These are phyloP conservation scores for Physcia stellaris DNA, from an alignment of 495 filamentous ascomycete genomes.

Conservation along the genomic window DNA sequence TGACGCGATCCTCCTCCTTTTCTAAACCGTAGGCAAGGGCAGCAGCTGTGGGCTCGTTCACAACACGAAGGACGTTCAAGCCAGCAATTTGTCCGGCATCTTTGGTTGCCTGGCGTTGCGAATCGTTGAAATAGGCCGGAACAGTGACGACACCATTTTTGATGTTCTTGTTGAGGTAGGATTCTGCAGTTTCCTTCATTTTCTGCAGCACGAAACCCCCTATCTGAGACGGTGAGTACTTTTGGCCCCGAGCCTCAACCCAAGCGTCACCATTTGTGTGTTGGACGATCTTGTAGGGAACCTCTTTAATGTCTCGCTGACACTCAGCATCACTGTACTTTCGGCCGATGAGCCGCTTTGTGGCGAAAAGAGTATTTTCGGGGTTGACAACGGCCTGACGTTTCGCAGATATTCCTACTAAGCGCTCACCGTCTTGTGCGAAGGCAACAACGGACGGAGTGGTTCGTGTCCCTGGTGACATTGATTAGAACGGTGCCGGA, in stretches of 20 bases:
- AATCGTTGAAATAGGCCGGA: constrained; percentile 97
- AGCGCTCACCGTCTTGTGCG: constrained; percentile 89
- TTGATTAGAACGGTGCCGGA: constrained; percentile 6
- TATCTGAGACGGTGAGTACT: constrained; percentile 96
- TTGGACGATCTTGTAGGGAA: constrained; percentile 98
- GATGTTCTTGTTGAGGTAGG: constrained; percentile 73
- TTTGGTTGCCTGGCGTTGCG: constrained; percentile 94
- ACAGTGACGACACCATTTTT: constrained; percentile 96
- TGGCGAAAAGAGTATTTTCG: constrained; percentile 97
- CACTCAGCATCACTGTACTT: constrained; percentile 95
- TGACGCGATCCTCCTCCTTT: constrained; percentile 79
- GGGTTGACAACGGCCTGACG: constrained; percentile 98
- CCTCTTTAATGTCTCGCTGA: constrained; percentile 95
- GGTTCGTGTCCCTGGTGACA: constrained; percentile 65
- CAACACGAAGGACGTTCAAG: constrained; percentile 89
- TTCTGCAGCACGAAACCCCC: constrained; percentile 94
- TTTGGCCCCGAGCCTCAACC: constrained; percentile 90
- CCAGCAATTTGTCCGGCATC: constrained; percentile 93
- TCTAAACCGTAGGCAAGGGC: constrained; percentile 91
- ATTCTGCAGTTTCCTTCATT: constrained; percentile 97
- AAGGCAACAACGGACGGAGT: constrained; percentile 97
- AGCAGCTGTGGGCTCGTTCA: constrained; percentile 93
- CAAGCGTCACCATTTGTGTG: constrained; percentile 97
- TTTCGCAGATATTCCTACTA: constrained; percentile 97
- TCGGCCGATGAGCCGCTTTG: constrained; percentile 97